A percentile compares a stretch with the other conserved stretches of the same genome.
Evolutionary conservation across 2,329 filamentous ascomycete genomes (phyloP).

Genomic region (Botrytis aclada): DNA sequence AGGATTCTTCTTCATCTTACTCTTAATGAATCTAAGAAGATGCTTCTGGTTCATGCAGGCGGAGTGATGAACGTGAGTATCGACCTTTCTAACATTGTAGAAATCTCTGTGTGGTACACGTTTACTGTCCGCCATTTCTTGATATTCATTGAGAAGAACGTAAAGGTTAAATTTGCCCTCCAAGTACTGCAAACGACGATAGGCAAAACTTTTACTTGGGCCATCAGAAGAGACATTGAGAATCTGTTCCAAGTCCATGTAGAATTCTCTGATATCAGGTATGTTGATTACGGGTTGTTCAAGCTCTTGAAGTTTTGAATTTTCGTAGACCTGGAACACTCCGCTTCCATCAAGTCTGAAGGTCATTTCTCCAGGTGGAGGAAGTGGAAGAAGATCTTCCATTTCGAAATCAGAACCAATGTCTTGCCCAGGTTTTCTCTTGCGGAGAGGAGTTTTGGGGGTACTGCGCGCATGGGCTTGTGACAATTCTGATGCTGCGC

Average conservation of each 20-base stretch:
- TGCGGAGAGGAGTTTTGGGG: conserved; percentile 52
- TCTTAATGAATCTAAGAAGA: conserved; percentile 96
- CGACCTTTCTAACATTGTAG: conserved; percentile 97
- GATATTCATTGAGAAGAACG: conserved; percentile 89
- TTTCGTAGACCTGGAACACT: conserved; percentile 90
- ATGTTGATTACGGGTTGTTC: conserved; percentile 73
- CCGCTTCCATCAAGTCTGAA: conserved; percentile 80
- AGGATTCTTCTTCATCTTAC: conserved; percentile 98
- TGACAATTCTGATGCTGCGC: neutral
- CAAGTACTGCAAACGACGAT: conserved; percentile 87
- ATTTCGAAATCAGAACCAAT: conserved; percentile 92
- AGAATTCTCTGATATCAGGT: conserved; percentile 92
- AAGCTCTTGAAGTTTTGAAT: conserved; percentile 56
- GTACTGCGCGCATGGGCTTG: conserved; percentile 39
- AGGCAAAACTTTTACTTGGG: conserved; percentile 95
- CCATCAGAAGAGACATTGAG: conserved; percentile 90
- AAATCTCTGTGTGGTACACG: conserved; percentile 97
- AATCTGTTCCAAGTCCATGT: conserved; percentile 87
- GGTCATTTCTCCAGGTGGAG: conserved; percentile 63
- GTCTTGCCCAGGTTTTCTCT: conserved; percentile 80
- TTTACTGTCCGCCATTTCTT: conserved; percentile 97
- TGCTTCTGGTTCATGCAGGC: conserved; percentile 99
- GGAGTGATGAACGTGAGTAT: conserved; percentile 98
- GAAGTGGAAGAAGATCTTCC: conserved; percentile 71
- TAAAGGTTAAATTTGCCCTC: conserved; percentile 98